Evolutionary conservation across 1,284 basidiomycete genomes (phyloP).

Genomic region (Rugosomyces carneus): DNA sequence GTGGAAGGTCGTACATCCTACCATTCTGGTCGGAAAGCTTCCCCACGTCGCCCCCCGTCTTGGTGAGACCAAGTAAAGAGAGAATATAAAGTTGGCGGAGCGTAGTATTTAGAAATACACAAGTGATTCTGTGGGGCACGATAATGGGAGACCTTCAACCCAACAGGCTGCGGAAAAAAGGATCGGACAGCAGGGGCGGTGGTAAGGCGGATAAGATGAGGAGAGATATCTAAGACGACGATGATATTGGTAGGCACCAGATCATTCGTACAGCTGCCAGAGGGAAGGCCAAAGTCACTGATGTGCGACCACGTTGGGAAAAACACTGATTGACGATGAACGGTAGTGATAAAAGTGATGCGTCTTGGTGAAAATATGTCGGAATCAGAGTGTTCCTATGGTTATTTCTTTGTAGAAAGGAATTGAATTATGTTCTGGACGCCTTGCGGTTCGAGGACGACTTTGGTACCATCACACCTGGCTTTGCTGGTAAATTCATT

Average conservation of each 20-base stretch:
- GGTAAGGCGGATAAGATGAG: background rate
- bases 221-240: background rate
- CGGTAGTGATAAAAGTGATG: no score
- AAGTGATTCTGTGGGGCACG: slow-evolving; percentile 1
- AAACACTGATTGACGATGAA: no score
- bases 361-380: no score
- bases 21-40: no score
- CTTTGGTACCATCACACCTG: slow-evolving; percentile 73
- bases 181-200: background rate
- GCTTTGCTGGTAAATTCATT: slow-evolving; percentile 73
- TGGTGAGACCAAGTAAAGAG: background rate
- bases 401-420: slow-evolving; percentile 30
- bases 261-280: no score
- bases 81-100: background rate
- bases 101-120: slow-evolving; percentile 9
- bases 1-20: background rate
- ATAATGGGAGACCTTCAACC: background rate
- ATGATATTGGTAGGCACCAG: background rate
- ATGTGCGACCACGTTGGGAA: no score
- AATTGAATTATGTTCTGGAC: slow-evolving; percentile 60
- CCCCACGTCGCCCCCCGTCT: background rate
- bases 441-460: slow-evolving; percentile 66
- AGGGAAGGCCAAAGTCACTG: no score
- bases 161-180: no score
- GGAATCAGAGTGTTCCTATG: background rate